Percentiles rank a stretch among this genome's conserved stretches.
phyloP scores from a whole-genome alignment of 2,329 filamentous ascomycete genomes.

The Ascochyta lentis region DNA sequence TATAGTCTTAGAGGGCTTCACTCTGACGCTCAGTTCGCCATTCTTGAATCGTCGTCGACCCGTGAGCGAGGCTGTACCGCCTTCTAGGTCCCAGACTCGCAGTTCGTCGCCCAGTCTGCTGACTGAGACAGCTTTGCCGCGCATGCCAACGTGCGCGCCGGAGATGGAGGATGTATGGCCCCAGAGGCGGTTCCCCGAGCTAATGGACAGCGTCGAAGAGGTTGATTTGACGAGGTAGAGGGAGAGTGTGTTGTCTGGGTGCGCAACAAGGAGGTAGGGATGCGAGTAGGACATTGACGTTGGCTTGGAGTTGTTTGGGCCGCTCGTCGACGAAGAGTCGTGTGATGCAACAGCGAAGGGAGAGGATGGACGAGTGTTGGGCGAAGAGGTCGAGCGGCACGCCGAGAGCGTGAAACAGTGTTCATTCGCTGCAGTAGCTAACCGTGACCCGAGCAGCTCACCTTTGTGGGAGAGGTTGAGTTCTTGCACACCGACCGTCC shows the following conservation, averaged over 20 bases:
- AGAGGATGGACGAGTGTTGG: conserved; percentile 36
- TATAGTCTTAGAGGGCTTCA: conserved; percentile 52
- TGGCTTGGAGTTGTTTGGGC: conserved; percentile 47
- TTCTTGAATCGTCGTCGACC: conserved; percentile 50
- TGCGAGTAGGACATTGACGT: conserved; percentile 66
- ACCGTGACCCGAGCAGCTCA: conserved; percentile 56
- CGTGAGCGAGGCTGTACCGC: conserved; percentile 61
- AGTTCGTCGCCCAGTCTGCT: conserved; percentile 73
- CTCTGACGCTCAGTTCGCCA: conserved; percentile 61
- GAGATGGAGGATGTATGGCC: conserved; percentile 91
- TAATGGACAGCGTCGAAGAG: conserved; percentile 69
- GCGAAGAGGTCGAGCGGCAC: conserved; percentile 33
- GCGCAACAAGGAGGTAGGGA: conserved; percentile 82
- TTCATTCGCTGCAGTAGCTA: conserved; percentile 59
- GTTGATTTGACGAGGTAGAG: conserved; percentile 82
- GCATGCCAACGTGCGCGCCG: conserved; percentile 80
- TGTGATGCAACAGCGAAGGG: conserved; percentile 35
- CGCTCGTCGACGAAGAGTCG: conserved; percentile 26
- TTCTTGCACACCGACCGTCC: conserved; percentile 93
- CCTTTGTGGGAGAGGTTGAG: conserved; percentile 68
- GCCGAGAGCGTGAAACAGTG: conserved; percentile 52
- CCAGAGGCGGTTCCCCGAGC: conserved; percentile 79
- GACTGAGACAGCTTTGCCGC: conserved; percentile 89
- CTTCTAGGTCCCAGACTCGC: conserved; percentile 89
- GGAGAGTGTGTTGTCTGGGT: conserved; percentile 86